These are phyloP conservation scores for Curvularia sp. DNA, from an alignment of 2,329 filamentous ascomycete species.

Conservation along the genomic window DNA sequence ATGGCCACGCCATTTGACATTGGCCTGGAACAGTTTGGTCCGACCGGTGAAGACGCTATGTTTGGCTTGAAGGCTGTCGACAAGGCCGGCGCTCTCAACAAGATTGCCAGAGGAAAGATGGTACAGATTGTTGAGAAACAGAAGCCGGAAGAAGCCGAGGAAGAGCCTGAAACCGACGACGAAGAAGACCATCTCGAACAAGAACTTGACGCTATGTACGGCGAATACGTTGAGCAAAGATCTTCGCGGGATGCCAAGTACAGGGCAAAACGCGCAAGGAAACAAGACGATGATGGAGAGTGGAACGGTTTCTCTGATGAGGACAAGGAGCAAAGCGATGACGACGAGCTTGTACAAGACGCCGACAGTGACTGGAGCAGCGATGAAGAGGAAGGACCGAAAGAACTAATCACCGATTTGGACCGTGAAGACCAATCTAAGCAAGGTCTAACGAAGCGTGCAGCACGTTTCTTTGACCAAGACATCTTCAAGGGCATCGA, in stretches of 20 bases:
- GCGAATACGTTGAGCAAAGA: conserved; percentile 80
- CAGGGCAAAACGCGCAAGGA: conserved; percentile 85
- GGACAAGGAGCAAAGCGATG: conserved; percentile 64
- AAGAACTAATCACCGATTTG: conserved; percentile 68
- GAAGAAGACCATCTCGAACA: conserved; percentile 83
- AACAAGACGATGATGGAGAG: conserved; percentile 75
- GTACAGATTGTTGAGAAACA: conserved; percentile 65
- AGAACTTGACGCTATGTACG: conserved; percentile 87
- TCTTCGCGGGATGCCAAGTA: conserved; percentile 84
- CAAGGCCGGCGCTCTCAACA: conserved; percentile 72
- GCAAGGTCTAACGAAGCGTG: conserved; percentile 79
- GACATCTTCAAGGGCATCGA: conserved; percentile 90
- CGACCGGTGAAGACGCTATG: conserved; percentile 80
- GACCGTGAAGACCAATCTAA: conserved; percentile 60
- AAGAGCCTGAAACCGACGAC: conserved; percentile 69
- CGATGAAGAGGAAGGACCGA: conserved; percentile 61
- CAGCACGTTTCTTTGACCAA: conserved; percentile 89
- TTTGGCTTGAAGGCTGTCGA: conserved; percentile 86
- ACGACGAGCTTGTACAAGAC: conserved; percentile 65
- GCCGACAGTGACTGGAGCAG: conserved; percentile 70
- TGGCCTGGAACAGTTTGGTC: conserved; percentile 84
- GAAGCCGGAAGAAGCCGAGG: conserved; percentile 56
- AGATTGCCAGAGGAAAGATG: conserved; percentile 82
- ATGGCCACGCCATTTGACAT: conserved; percentile 98
- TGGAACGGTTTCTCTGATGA: conserved; percentile 86